Conservation (phyloP, 140 eudicot genomes). For the Cichorium intybus region DNA sequence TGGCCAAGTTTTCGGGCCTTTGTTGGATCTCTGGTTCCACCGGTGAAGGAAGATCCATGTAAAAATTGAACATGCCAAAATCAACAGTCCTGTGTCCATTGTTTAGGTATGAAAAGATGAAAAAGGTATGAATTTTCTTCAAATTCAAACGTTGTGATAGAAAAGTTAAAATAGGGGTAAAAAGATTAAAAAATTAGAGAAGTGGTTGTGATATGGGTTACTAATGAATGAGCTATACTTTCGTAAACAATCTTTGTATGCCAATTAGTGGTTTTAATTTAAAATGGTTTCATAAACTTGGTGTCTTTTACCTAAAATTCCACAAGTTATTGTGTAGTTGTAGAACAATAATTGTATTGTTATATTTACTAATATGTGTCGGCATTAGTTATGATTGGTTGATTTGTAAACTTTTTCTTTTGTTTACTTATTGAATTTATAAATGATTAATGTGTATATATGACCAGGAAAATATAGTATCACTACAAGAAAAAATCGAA, state of each 20-base stretch:
- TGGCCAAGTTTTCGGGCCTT: conserved; percentile 94
- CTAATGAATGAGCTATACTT: conserved; percentile 30
- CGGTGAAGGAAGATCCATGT: conserved; percentile 73
- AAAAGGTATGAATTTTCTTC: neutral
- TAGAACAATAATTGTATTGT: neutral
- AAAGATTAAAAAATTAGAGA: neutral
- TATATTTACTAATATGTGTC: neutral
- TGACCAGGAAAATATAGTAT: too few relatives aligned
- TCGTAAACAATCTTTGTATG: conserved; percentile 60
- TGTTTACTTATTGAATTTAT: too few relatives aligned
- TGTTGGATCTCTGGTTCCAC: conserved; percentile 55
- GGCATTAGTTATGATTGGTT: too few relatives aligned
- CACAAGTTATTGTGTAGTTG: conserved; percentile 8
- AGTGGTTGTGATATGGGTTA: conserved; percentile 44
- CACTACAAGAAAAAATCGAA: too few relatives aligned
- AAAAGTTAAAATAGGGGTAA: conserved; percentile 13
- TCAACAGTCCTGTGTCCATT: conserved; percentile 35
- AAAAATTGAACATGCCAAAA: conserved; percentile 44
- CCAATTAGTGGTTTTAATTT: neutral
- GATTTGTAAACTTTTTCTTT: too few relatives aligned
- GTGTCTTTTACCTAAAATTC: conserved; percentile 45
- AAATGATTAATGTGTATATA: too few relatives aligned
- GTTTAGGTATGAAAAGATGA: neutral
- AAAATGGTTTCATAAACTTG: conserved; percentile 46
- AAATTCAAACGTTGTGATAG: conserved; percentile 1